Percentiles rank a stretch among this genome's conserved stretches.
Conservation (phyloP, 345 rosid genomes). For the Rhodomyrtus tomentosa region DNA sequence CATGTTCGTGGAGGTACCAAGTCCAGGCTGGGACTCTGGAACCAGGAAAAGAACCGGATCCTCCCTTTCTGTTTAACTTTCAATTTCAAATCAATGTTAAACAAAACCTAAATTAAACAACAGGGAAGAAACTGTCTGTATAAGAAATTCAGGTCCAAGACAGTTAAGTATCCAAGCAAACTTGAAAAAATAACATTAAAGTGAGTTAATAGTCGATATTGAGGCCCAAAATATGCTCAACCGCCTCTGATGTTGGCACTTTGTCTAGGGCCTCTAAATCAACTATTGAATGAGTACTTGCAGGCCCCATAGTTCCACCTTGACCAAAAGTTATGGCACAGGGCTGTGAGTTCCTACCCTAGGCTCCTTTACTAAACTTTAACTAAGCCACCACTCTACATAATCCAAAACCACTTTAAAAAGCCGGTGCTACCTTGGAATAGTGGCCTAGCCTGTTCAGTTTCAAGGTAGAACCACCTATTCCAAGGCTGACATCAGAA, state of each 20-base stretch:
- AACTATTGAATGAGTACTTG: neutral
- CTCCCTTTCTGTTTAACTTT: neutral
- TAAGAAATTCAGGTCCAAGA: neutral
- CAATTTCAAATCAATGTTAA: neutral
- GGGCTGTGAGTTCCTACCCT: neutral
- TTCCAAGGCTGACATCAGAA: neutral
- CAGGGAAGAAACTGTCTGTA: neutral
- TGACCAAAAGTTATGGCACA: neutral
- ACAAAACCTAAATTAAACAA: neutral
- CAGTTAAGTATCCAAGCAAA: neutral
- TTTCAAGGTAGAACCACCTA: neutral
- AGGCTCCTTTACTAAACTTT: neutral
- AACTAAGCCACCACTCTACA: neutral
- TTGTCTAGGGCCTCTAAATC: neutral
- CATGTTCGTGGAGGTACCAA: neutral
- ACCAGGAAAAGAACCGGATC: neutral
- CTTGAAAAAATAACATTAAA: neutral
- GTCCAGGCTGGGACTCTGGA: neutral
- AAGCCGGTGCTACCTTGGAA: neutral
- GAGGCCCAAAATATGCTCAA: neutral
- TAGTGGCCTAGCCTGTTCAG: neutral
- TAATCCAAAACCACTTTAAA: neutral
- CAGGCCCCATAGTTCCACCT: neutral
- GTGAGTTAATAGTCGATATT: neutral
- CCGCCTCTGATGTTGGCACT: neutral